A percentile compares a stretch with the other conserved stretches of the same genome.
Conservation (phyloP, 179 eudicot genomes). For the Nepenthes alata region DNA sequence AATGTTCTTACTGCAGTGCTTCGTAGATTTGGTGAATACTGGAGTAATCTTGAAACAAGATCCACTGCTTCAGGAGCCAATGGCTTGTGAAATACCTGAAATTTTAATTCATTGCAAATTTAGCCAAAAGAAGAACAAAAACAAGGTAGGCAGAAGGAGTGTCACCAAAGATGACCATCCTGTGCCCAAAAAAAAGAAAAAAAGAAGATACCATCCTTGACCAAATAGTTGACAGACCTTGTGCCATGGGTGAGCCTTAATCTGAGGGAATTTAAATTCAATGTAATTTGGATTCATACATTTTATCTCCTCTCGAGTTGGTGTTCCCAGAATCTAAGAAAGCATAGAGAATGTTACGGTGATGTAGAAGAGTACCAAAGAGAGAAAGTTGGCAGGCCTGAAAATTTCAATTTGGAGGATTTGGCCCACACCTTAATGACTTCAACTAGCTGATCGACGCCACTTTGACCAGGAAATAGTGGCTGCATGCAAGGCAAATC, state of each 20-base stretch:
- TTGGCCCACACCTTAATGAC: conserved; percentile 55
- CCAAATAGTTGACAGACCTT: conserved; percentile 31
- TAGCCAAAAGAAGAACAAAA: background rate
- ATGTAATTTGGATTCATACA: conserved; percentile 93
- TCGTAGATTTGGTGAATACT: conserved; percentile 74
- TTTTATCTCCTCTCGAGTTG: conserved; percentile 88
- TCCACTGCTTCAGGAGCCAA: conserved; percentile 78
- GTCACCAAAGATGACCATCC: no score
- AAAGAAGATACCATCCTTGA: no score
- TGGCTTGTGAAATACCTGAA: conserved; percentile 66
- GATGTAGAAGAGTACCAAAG: background rate
- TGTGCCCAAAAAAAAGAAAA: no score
- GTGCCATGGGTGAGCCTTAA: conserved; percentile 96
- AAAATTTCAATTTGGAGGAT: background rate
- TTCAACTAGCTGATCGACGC: conserved; percentile 92
- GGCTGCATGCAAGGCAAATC: conserved; percentile 43
- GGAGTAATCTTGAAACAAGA: conserved; percentile 77
- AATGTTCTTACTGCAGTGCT: conserved; percentile 54
- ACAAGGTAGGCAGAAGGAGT: no score
- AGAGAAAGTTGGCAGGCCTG: background rate
- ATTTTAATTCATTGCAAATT: background rate
- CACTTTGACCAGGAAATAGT: conserved; percentile 89
- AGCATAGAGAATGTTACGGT: background rate
- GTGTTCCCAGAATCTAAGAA: conserved; percentile 72
- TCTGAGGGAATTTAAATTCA: conserved; percentile 87